A percentile compares a stretch with the other conserved stretches of the same genome.
phyloP scores from a whole-genome alignment of 2,329 filamentous ascomycete genomes.

The Neonectria ditissima region DNA sequence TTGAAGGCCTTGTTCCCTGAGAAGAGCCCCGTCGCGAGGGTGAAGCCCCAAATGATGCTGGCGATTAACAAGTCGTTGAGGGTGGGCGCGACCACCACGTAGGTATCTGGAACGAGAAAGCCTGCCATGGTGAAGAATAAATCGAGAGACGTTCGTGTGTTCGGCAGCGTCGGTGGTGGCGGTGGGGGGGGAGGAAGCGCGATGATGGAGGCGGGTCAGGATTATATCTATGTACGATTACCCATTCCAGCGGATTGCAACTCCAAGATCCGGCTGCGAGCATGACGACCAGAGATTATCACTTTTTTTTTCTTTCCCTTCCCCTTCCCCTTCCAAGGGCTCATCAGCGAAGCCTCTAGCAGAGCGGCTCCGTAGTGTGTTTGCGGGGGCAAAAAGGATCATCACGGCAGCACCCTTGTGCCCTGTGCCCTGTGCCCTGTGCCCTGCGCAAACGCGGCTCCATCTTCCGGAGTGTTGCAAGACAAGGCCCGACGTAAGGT shows the following conservation, averaged over 20 bases:
- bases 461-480: not conserved
- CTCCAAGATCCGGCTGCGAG: not conserved
- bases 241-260: no score
- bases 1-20: constrained; percentile 34
- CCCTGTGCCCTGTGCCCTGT: no score
- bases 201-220: not conserved
- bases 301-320: no score
- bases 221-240: no score
- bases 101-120: constrained; percentile 33
- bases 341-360: not conserved
- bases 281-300: not conserved
- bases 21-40: constrained; percentile 37
- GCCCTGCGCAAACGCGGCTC: not conserved
- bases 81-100: constrained; percentile 26
- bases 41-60: constrained; percentile 43
- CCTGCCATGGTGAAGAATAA: constrained; percentile 13
- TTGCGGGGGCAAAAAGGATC: not conserved
- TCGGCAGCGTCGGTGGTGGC: not conserved
- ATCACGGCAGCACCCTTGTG: no score
- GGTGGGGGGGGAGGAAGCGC: not conserved
- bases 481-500: not conserved
- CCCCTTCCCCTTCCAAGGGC: no score
- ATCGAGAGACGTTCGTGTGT: not conserved
- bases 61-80: constrained; percentile 37
- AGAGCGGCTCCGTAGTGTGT: not conserved